Percentiles rank a stretch among this genome's conserved stretches.
These are phyloP conservation scores for Ensete glaucum DNA, from an alignment of 176 grass and related monocot species.

Conservation along the genomic window DNA sequence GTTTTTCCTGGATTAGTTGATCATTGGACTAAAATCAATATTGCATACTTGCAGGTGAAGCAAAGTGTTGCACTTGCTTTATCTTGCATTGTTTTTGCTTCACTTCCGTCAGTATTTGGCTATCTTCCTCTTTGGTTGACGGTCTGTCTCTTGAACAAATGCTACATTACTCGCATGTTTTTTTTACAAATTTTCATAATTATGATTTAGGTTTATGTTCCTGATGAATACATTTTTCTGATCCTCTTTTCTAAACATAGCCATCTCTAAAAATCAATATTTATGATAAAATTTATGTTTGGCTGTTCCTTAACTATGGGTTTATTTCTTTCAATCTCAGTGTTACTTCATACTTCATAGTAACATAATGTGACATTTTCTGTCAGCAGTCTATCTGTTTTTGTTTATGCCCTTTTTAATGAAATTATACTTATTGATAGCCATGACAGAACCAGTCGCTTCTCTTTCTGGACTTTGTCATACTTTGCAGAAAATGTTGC, in stretches of 20 bases:
- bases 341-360: no score
- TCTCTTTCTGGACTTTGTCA: no score
- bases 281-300: neutral
- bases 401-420: no score
- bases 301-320: neutral
- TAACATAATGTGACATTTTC: no score
- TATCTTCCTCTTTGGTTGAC: constrained; percentile 99
- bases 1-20: constrained; percentile 19
- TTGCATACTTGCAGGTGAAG: constrained; percentile 74
- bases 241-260: neutral
- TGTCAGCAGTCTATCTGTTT: neutral
- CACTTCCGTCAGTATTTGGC: constrained; percentile 90
- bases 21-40: constrained; percentile 18
- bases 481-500: no score
- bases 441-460: no score
- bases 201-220: constrained; percentile 7
- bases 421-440: no score
- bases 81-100: constrained; percentile 79
- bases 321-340: neutral
- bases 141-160: constrained; percentile 26
- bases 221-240: neutral
- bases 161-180: neutral
- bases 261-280: neutral
- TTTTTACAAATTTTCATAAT: constrained; percentile 14
- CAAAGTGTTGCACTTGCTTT: constrained; percentile 98